Evolutionary conservation across 768 basidiomycete species (phyloP).

Genomic region (Cubamyces lactineus): DNA sequence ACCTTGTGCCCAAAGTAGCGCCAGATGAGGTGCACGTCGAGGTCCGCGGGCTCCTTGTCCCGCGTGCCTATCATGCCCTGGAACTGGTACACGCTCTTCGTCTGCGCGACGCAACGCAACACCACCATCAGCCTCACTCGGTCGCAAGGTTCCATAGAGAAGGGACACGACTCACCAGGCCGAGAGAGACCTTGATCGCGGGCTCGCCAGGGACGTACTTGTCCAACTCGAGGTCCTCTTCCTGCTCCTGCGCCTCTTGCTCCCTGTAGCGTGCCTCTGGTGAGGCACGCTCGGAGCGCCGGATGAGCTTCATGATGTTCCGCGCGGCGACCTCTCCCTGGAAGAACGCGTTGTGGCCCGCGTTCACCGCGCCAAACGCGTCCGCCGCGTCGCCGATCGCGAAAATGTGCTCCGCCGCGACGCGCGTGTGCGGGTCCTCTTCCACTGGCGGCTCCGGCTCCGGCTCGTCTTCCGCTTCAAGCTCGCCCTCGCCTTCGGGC

Average conservation of each 20-base stretch:
- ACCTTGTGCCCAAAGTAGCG: constrained; percentile 28
- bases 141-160: not conserved
- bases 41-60: constrained; percentile 49
- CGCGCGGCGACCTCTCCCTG: constrained; percentile 57
- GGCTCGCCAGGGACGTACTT: constrained; percentile 50
- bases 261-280: no score
- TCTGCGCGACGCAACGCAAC: constrained; percentile 33
- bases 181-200: constrained; percentile 66
- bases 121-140: no score
- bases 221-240: constrained; percentile 37
- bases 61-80: constrained; percentile 47
- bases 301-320: constrained; percentile 55
- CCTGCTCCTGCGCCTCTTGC: not conserved
- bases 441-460: constrained; percentile 16
- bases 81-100: constrained; percentile 50
- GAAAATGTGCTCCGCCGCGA: constrained; percentile 57
- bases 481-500: constrained; percentile 12
- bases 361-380: constrained; percentile 64
- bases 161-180: constrained; percentile 45
- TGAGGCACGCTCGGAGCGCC: constrained; percentile 26
- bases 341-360: constrained; percentile 58
- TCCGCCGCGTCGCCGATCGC: constrained; percentile 66
- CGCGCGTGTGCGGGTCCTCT: constrained; percentile 29
- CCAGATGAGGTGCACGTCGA: constrained; percentile 54
- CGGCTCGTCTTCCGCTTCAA: constrained; percentile 17